These are phyloP conservation scores for Fennellomyces sp. DNA, from an alignment of 371 early-diverging fungal genomes.

Conservation along the genomic window DNA sequence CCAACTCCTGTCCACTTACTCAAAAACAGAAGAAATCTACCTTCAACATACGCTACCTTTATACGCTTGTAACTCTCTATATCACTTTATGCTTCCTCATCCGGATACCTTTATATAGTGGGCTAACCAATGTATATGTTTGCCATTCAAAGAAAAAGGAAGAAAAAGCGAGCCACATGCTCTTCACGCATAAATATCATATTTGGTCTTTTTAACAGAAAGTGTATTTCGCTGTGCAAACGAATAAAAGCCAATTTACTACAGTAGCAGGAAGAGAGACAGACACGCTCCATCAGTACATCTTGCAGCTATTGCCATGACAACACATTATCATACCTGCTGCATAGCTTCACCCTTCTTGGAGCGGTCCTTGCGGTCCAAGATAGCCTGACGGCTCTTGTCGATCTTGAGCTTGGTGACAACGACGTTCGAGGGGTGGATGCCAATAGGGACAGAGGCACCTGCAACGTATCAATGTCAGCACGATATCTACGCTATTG, in stretches of 20 bases:
- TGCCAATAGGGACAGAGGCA: slow-evolving; percentile 88
- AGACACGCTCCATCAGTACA: too few species aligned
- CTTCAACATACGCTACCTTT: too few species aligned
- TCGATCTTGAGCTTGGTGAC: slow-evolving; percentile 94
- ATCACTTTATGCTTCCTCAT: too few species aligned
- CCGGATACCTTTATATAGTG: background rate
- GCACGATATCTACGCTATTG: too few species aligned
- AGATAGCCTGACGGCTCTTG: slow-evolving; percentile 90
- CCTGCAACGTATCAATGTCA: background rate
- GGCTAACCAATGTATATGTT: too few species aligned
- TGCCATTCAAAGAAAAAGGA: too few species aligned
- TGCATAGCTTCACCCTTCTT: slow-evolving; percentile 50
- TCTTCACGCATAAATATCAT: background rate
- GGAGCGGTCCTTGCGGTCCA: slow-evolving; percentile 73
- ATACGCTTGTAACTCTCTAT: too few species aligned
- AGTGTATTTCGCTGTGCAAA: background rate
- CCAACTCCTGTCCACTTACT: too few species aligned
- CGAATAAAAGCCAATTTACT: slow-evolving; percentile 2
- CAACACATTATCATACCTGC: slow-evolving; percentile 26
- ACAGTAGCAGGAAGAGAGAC: too few species aligned
- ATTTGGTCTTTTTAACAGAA: background rate
- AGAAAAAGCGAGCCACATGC: background rate
- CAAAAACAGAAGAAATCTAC: background rate
- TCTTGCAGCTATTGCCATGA: background rate
- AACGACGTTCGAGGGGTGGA: slow-evolving; percentile 98